These are phyloP conservation scores for Hanseniaspora taiwanica DNA, from an alignment of 805 yeast genomes.

Conservation along the genomic window DNA sequence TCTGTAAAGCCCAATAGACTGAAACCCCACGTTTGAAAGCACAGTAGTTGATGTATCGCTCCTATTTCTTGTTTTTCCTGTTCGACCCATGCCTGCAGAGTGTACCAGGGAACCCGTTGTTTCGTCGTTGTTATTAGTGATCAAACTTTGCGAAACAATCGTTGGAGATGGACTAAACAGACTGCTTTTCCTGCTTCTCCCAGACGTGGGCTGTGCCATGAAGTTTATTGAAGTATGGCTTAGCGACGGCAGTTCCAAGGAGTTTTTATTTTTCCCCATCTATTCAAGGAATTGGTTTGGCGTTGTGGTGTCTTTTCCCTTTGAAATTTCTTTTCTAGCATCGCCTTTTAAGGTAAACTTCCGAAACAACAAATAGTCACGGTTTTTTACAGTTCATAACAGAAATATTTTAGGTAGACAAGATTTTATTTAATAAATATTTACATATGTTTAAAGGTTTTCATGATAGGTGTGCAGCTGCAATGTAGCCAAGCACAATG, in stretches of 20 bases:
- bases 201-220: background rate
- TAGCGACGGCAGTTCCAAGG: background rate
- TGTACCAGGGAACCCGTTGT: background rate
- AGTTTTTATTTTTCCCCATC: background rate
- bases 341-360: too few relatives aligned
- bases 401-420: too few relatives aligned
- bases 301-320: too few relatives aligned
- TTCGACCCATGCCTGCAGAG: background rate
- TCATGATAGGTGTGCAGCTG: too few relatives aligned
- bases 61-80: constrained; percentile 8
- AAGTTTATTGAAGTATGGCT: too few relatives aligned
- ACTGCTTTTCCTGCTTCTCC: background rate
- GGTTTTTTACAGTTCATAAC: too few relatives aligned
- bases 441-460: too few relatives aligned
- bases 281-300: too few relatives aligned
- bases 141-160: constrained; percentile 1
- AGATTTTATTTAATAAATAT: too few relatives aligned
- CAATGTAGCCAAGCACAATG: too few relatives aligned
- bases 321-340: too few relatives aligned
- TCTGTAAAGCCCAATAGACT: constrained; percentile 11
- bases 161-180: background rate
- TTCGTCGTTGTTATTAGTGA: background rate
- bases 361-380: too few relatives aligned
- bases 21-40: constrained; percentile 19
- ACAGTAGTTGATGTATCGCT: constrained; percentile 10